A percentile compares a stretch with the other conserved stretches of the same genome.
These are phyloP conservation scores for Puccinia horiana DNA, from an alignment of 1,284 basidiomycete genomes.

Conservation along the genomic window DNA sequence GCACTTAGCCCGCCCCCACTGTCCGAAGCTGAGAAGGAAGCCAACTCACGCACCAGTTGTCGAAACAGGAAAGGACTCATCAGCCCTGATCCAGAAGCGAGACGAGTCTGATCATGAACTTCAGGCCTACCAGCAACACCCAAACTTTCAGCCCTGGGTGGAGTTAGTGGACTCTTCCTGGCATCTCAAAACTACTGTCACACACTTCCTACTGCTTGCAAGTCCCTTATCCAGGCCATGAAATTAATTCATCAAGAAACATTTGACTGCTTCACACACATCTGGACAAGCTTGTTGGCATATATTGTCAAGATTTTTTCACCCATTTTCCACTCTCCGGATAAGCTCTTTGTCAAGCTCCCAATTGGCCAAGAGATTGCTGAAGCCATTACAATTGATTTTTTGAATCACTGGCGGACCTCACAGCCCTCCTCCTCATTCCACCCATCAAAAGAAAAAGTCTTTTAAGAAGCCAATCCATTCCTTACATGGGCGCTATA, in stretches of 20 bases:
- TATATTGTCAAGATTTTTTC: not conserved
- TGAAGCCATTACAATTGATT: not conserved
- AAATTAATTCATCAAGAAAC: not conserved
- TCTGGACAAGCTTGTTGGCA: not conserved
- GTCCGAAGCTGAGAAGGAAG: not conserved
- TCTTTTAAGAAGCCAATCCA: no score
- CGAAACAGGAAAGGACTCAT: not conserved
- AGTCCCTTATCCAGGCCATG: not conserved
- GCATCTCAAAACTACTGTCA: not conserved
- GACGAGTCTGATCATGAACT: not conserved
- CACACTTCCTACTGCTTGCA: not conserved
- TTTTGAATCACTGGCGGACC: not conserved
- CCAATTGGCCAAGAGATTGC: not conserved
- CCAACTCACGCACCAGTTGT: not conserved
- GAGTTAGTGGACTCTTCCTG: slow-evolving; percentile 3
- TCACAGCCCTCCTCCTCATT: not conserved
- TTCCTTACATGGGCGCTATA: not conserved
- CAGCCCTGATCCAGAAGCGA: not conserved
- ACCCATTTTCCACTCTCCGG: not conserved
- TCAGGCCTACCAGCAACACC: not conserved
- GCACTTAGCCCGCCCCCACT: not conserved
- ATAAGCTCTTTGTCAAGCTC: not conserved
- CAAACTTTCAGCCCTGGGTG: not conserved
- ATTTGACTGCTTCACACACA: not conserved
- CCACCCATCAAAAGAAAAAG: no score